Evolutionary conservation across 306 rosid species (phyloP).

Genomic region (Alnus rubra): DNA sequence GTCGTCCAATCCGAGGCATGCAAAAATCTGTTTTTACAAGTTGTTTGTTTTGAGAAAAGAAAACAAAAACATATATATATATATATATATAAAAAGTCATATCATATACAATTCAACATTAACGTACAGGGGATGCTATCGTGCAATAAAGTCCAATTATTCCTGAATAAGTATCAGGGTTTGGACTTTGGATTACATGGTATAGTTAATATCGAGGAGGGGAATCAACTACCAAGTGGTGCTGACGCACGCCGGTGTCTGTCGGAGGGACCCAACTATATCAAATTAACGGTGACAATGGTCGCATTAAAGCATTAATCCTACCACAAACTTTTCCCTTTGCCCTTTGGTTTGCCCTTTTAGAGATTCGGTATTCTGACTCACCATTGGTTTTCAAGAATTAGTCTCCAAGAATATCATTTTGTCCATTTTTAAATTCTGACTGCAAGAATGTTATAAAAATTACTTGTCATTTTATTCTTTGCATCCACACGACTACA

Average conservation of each 20-base stretch:
- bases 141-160: background rate
- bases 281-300: constrained; percentile 5
- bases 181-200: too few species aligned
- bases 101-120: too few species aligned
- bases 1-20: too few species aligned
- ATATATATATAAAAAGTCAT: background rate
- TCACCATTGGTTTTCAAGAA: constrained; percentile 9
- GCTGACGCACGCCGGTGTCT: background rate
- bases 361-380: constrained; percentile 14
- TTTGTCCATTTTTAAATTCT: background rate
- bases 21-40: too few species aligned
- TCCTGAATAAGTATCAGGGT: background rate
- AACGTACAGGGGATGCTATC: background rate
- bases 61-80: background rate
- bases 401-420: constrained; percentile 3
- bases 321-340: background rate
- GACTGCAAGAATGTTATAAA: background rate
- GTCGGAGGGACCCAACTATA: constrained; percentile 16
- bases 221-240: background rate
- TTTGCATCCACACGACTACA: background rate
- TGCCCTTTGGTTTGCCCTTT: constrained; percentile 1
- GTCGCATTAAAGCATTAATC: background rate
- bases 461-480: background rate
- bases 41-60: too few species aligned
- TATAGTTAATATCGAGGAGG: background rate